Percentiles rank a stretch among this genome's conserved stretches.
Evolutionary conservation across 257 asterid genomes (phyloP).

Genomic region (Petunia secreta): DNA sequence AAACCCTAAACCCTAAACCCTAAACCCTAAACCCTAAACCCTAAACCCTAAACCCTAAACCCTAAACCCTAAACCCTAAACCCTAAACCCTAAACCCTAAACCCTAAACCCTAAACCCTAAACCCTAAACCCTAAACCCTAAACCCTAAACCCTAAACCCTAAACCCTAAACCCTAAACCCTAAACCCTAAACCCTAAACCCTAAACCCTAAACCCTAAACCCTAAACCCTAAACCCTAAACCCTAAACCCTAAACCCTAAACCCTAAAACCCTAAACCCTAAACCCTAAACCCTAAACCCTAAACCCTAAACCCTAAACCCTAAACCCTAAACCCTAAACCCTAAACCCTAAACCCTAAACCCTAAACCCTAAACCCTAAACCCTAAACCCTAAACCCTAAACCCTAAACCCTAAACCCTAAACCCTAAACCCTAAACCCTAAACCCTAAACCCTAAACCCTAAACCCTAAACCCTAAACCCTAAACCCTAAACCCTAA

Average conservation of each 20-base stretch:
- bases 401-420: slow-evolving; percentile 26
- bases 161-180: not conserved
- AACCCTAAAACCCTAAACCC: slow-evolving; percentile 4
- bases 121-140: slow-evolving; percentile 32
- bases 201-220: not conserved
- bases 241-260: not conserved
- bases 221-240: not conserved
- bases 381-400: slow-evolving; percentile 24
- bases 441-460: slow-evolving; percentile 21
- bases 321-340: slow-evolving; percentile 23
- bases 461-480: slow-evolving; percentile 3
- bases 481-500: slow-evolving; percentile 22
- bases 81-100: slow-evolving; percentile 31
- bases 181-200: not conserved
- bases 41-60: slow-evolving; percentile 30
- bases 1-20: slow-evolving; percentile 30
- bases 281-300: not conserved
- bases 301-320: slow-evolving; percentile 15
- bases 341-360: slow-evolving; percentile 24
- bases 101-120: slow-evolving; percentile 29
- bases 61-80: slow-evolving; percentile 30
- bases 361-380: slow-evolving; percentile 23
- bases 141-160: slow-evolving; percentile 25
- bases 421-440: slow-evolving; percentile 21
- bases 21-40: slow-evolving; percentile 32